Conservation (phyloP, 176 grass and related monocot species). For the Pontederia paniculata region DNA sequence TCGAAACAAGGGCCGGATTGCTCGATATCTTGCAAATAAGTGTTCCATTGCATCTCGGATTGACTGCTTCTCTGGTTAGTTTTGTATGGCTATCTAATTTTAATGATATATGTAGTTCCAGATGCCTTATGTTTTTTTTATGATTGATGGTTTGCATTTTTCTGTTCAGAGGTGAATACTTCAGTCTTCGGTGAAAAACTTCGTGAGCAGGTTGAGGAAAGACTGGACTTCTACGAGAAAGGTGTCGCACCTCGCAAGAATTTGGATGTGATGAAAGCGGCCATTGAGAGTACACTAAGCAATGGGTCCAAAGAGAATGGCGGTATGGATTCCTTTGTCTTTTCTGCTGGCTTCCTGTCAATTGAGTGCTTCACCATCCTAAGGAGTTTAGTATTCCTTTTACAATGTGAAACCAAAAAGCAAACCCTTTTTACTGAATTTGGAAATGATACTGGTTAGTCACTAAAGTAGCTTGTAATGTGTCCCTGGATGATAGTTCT, state of each 20-base stretch:
- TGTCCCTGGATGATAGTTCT: no score
- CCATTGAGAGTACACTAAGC: conserved; percentile 42
- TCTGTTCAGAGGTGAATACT: conserved; percentile 40
- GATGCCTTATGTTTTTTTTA: no score
- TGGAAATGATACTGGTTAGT: no score
- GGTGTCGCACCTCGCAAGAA: conserved; percentile 75
- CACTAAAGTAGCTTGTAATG: no score
- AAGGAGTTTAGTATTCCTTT: no score
- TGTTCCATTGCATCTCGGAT: conserved; percentile 94
- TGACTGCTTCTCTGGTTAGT: conserved; percentile 80
- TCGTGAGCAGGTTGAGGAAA: conserved; percentile 86
- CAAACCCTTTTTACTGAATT: no score
- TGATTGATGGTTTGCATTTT: background rate
- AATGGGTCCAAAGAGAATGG: conserved; percentile 19
- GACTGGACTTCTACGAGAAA: conserved; percentile 84
- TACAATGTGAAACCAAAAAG: no score
- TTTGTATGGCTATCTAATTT: no score
- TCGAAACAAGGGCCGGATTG: conserved; percentile 84
- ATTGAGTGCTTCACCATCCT: no score
- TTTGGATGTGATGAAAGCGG: conserved; percentile 83
- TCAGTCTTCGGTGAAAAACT: conserved; percentile 66
- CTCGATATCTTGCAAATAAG: conserved; percentile 89
- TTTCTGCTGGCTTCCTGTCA: no score
- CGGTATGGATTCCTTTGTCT: conserved; percentile 7
- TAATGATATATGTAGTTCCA: no score